Conservation (phyloP, 768 basidiomycete species). For the Mycena vulgaris region DNA sequence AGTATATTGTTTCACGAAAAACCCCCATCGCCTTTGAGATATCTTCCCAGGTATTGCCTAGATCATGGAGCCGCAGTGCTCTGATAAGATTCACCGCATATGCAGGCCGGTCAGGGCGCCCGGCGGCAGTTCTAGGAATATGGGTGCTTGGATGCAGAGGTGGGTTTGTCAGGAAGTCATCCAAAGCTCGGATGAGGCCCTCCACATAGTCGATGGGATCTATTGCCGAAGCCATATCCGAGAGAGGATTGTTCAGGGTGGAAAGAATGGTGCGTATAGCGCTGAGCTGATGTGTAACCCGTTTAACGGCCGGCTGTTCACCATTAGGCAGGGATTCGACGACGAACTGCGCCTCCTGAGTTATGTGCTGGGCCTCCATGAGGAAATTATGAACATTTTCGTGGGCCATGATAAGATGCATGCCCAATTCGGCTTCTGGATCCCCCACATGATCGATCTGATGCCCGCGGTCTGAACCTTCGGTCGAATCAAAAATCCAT, state of each 20-base stretch:
- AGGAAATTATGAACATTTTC: not conserved
- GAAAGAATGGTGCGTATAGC: conserved; percentile 12
- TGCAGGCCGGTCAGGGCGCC: conserved; percentile 1
- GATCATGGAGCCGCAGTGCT: conserved; percentile 25
- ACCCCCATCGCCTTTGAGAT: too few species aligned
- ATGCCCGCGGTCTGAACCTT: too few species aligned
- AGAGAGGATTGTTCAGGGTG: conserved; percentile 19
- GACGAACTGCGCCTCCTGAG: not conserved
- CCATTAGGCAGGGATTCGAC: conserved; percentile 2
- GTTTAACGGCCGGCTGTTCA: not conserved
- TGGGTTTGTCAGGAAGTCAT: conserved; percentile 20
- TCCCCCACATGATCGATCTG: too few species aligned
- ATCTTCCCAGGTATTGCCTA: conserved; percentile 28
- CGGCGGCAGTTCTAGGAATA: not conserved
- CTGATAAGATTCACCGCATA: conserved; percentile 14
- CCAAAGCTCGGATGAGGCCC: not conserved
- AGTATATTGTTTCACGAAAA: too few species aligned
- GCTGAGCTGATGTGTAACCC: too few species aligned
- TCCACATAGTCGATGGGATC: not conserved
- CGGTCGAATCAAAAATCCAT: too few species aligned
- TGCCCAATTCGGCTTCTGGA: too few species aligned
- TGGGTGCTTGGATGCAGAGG: conserved; percentile 5
- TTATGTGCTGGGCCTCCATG: conserved; percentile 7
- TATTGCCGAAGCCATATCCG: not conserved
- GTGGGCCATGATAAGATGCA: too few species aligned